Evolutionary conservation across 139 green algal genomes (phyloP).

Genomic region (Chlamydomonas asymmetrica): DNA sequence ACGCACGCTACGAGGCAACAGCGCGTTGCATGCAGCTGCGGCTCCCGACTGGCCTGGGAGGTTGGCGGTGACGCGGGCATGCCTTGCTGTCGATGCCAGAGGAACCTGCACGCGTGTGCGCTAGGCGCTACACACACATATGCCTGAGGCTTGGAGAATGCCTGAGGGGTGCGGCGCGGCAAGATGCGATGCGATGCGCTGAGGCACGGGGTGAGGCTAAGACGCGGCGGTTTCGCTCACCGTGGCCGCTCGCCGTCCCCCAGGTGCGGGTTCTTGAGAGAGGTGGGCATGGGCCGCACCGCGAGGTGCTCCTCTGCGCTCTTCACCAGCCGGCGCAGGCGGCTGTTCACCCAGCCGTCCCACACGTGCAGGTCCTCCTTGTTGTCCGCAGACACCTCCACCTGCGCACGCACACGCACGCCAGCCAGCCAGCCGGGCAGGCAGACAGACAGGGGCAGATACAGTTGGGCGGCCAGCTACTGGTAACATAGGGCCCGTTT

Average conservation of each 20-base stretch:
- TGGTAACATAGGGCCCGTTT: background rate
- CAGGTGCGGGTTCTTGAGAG: slow-evolving; percentile 32
- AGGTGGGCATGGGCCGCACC: slow-evolving; percentile 70
- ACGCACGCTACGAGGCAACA: too few species aligned
- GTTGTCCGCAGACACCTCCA: slow-evolving; percentile 76
- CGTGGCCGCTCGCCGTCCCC: slow-evolving; percentile 1
- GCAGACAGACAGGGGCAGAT: background rate
- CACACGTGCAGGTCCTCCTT: slow-evolving; percentile 78
- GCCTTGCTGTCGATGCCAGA: too few species aligned
- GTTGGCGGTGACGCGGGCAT: too few species aligned
- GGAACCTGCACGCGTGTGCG: too few species aligned
- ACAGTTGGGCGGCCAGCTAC: background rate
- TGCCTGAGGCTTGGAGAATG: too few species aligned
- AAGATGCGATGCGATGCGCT: too few species aligned
- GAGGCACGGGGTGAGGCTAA: background rate
- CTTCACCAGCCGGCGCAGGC: slow-evolving; percentile 76
- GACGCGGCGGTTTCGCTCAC: background rate
- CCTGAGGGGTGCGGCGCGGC: too few species aligned
- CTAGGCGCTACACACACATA: too few species aligned
- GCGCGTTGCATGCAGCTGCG: too few species aligned
- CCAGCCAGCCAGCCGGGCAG: background rate
- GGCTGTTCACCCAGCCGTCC: slow-evolving; percentile 87
- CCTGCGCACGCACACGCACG: slow-evolving; percentile 32
- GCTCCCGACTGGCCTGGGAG: too few species aligned
- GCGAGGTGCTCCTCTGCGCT: slow-evolving; percentile 66